phyloP scores from a whole-genome alignment of 257 asterid species.

The Apocynum venetum region DNA sequence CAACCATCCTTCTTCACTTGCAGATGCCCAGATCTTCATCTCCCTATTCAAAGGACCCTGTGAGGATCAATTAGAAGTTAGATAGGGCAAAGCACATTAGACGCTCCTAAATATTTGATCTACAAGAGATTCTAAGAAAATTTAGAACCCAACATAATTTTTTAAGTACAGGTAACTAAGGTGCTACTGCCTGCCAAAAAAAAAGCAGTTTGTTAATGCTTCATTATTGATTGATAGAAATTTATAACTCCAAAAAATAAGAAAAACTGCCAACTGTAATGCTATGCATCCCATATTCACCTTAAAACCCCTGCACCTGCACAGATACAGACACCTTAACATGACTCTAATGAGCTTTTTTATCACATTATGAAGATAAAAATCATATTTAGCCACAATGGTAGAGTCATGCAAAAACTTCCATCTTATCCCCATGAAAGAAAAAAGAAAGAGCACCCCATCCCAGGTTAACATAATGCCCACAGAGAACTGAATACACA shows the following conservation, averaged over 20 bases:
- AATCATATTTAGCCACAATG: not conserved
- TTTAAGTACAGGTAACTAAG: no score
- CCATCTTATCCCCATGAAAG: not conserved
- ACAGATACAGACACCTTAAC: not conserved
- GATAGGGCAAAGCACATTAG: not conserved
- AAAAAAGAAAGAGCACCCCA: no score
- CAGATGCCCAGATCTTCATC: slow-evolving; percentile 82
- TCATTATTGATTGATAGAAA: not conserved
- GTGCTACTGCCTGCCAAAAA: not conserved
- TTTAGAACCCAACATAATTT: not conserved
- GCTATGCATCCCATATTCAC: no score
- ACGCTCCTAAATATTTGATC: not conserved
- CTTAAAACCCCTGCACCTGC: not conserved
- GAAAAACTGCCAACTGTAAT: not conserved
- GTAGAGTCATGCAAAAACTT: not conserved
- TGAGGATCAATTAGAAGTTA: slow-evolving; percentile 12
- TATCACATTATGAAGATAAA: not conserved
- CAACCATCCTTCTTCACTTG: slow-evolving; percentile 97
- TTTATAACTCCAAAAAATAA: not conserved
- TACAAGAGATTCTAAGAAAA: not conserved
- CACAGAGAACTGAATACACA: no score
- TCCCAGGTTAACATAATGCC: not conserved
- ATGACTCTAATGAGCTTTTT: not conserved
- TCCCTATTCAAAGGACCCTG: slow-evolving; percentile 95
- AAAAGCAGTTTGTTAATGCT: not conserved